Percentiles rank a stretch among this genome's conserved stretches.
Conservation (phyloP, 305 asterid species). For the Rubia peregrina region DNA sequence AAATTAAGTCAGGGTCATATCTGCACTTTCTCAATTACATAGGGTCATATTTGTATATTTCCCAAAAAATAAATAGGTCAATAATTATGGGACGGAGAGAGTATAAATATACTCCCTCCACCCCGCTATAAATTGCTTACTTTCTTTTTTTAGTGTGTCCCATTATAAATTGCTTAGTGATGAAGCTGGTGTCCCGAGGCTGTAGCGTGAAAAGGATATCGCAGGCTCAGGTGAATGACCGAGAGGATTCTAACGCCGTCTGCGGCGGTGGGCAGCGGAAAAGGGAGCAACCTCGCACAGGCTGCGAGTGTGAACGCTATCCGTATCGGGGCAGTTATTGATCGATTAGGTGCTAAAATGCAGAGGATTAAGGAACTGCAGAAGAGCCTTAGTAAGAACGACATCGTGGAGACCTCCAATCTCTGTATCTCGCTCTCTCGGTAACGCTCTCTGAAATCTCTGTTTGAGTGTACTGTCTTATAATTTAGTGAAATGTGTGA, state of each 20-base stretch:
- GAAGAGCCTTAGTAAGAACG: conserved; percentile 13
- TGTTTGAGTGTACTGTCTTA: no score
- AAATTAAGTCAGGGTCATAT: no score
- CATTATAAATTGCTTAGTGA: no score
- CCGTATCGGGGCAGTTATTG: conserved; percentile 44
- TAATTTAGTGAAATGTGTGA: not conserved
- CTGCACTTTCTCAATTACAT: no score
- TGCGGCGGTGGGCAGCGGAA: conserved; percentile 1
- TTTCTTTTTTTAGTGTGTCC: no score
- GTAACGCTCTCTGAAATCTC: conserved; percentile 13
- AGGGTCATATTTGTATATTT: no score
- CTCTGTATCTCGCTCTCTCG: conserved; percentile 71
- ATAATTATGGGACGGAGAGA: no score
- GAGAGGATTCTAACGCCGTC: conserved; percentile 5
- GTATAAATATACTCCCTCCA: no score
- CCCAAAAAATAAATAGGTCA: no score
- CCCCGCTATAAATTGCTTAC: no score
- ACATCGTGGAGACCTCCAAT: conserved; percentile 30
- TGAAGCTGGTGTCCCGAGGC: no score
- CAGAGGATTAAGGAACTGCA: not conserved
- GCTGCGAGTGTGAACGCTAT: conserved; percentile 26
- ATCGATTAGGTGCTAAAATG: conserved; percentile 30
- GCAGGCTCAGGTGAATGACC: conserved; percentile 6
- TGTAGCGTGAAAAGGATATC: no score
- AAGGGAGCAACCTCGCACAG: not conserved